phyloP scores from a whole-genome alignment of 306 rosid species.

The Sechiopsis laciniata region DNA sequence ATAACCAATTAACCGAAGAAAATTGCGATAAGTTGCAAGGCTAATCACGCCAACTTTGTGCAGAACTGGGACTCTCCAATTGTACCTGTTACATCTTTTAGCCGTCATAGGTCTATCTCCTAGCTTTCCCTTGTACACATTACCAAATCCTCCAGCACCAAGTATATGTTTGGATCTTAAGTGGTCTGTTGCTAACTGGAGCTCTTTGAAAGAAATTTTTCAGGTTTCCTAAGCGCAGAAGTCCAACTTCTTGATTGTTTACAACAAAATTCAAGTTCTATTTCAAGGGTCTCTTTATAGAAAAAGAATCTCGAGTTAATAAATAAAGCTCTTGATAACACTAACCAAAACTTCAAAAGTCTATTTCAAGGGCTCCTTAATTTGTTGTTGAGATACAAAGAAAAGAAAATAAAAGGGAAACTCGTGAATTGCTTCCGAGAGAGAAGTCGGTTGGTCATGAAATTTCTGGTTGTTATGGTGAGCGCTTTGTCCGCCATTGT shows the following conservation, averaged over 20 bases:
- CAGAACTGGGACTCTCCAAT: slow-evolving; percentile 79
- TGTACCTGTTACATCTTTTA: too few species aligned
- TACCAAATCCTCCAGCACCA: slow-evolving; percentile 97
- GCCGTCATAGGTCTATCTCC: slow-evolving; percentile 56
- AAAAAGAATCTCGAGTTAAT: neutral
- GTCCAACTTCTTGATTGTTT: slow-evolving; percentile 75
- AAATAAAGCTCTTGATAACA: slow-evolving; percentile 13
- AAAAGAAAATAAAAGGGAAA: too few species aligned
- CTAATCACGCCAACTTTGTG: slow-evolving; percentile 95
- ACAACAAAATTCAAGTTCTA: slow-evolving; percentile 24
- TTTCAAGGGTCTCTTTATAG: neutral
- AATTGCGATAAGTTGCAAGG: slow-evolving; percentile 83
- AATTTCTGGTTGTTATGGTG: too few species aligned
- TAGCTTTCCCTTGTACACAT: slow-evolving; percentile 83
- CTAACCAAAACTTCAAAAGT: too few species aligned
- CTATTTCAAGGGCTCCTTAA: too few species aligned
- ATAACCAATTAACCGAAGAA: slow-evolving; percentile 75
- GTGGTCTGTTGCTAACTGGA: slow-evolving; percentile 68
- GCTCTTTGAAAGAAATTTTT: slow-evolving; percentile 74
- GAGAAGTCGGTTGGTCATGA: too few species aligned
- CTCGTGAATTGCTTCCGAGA: too few species aligned
- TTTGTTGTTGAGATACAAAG: too few species aligned
- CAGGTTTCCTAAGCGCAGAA: slow-evolving; percentile 75
- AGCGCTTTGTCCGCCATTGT: too few species aligned
- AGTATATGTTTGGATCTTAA: slow-evolving; percentile 79